Conservation (phyloP, 768 basidiomycete species). For the Coprinopsis sp. region DNA sequence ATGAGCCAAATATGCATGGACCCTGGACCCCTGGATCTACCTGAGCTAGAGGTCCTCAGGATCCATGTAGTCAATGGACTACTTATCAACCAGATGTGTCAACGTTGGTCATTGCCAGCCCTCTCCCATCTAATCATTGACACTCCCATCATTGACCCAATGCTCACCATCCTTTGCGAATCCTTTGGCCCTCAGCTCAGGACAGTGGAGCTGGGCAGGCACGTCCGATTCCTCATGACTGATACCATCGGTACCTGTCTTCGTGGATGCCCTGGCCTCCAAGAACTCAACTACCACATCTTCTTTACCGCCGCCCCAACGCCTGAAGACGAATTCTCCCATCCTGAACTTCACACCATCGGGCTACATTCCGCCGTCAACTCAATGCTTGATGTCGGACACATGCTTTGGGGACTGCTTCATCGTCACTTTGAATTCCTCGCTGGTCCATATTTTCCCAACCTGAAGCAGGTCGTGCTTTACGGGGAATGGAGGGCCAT, state of each 20-base stretch:
- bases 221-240: conserved; percentile 46
- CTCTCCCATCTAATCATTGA: conserved; percentile 51
- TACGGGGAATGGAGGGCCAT: conserved; percentile 51
- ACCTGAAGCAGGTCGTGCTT: conserved; percentile 40
- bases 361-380: conserved; percentile 51
- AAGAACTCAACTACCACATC: conserved; percentile 51
- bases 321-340: conserved; percentile 3
- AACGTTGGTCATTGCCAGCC: conserved; percentile 48
- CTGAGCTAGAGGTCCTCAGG: conserved; percentile 49
- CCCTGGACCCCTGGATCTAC: conserved; percentile 31
- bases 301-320: conserved; percentile 41
- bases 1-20: conserved; percentile 21
- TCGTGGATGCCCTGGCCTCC: conserved; percentile 39
- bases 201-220: conserved; percentile 54
- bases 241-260: conserved; percentile 48
- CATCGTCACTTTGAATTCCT: conserved; percentile 45
- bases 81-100: conserved; percentile 44
- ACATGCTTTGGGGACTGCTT: conserved; percentile 35
- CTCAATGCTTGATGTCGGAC: conserved; percentile 32
- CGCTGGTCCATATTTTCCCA: conserved; percentile 37
- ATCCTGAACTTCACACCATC: conserved; percentile 37
- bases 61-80: conserved; percentile 44
- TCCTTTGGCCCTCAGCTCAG: conserved; percentile 45
- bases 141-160: conserved; percentile 33
- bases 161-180: conserved; percentile 45